Base-by-base conservation (phyloP, 495 filamentous ascomycete genomes). In the Penicillium longicatenatum region DNA sequence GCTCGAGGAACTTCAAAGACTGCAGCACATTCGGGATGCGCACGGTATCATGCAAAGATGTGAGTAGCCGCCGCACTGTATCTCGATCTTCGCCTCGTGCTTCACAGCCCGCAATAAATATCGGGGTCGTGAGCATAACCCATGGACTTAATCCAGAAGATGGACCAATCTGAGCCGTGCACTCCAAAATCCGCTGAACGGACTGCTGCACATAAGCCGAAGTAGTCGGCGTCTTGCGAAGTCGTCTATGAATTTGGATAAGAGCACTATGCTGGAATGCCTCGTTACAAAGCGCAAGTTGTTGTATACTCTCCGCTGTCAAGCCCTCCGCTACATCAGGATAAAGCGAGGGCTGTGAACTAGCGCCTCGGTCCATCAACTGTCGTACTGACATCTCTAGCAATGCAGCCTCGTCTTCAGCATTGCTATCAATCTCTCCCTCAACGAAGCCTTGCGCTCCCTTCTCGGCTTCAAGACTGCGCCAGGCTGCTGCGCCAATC, bases 101-200 rank as follows among this genome's bases (percentile, higher is more conserved):
- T 37, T 79, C 76, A 42, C 76, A 79, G 8, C 76, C 76, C 16
- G 75, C 76, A 53, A 77, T 78, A 49, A 79, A 79, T 11, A 79
- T 60, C 5, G 76, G 75, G 8, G 76, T 79, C 20, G 76, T 78
- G n/a, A 79, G 64, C 65, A 79, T 71, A 9, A 74, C 74, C 76
- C 76, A 79, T 12, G 76, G 76, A 50, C 75, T 75, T 11, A 78
- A 64, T 1, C 75, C 76, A 22, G 71, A 59, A 1, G 72, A 75
- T 2, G 76, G 76, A 6, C 71, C 74, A 51, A 79, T 78, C 52
- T 74, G 62, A 0, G 70, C 68, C 8, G 75, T 74, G 42, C 75
- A 79, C 20, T 74, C 76, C 26, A 79, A 56, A 44, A 79, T 79
- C 35, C 69, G 67, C 57, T 66, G 64, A 35, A 79, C 76, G 9